Percentiles rank a stretch among this genome's conserved stretches.
Evolutionary conservation across 1,139 yeast genomes (phyloP).

Genomic region (Scheffersomyces lignicola): DNA sequence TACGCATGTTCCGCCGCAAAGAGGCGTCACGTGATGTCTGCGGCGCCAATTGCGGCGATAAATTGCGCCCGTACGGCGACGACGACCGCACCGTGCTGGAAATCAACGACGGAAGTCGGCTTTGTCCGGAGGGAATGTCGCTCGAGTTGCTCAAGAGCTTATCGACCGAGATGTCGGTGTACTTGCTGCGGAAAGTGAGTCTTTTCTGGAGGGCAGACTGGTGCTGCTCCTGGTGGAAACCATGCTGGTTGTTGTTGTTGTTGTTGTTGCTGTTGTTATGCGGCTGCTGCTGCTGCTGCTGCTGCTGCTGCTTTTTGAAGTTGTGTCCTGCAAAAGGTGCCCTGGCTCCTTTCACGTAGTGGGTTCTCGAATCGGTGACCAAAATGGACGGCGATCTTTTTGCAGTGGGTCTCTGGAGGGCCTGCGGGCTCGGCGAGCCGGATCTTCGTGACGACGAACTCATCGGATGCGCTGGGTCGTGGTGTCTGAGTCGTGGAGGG

Average conservation of each 20-base stretch:
- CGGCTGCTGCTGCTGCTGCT: slow-evolving; percentile 15
- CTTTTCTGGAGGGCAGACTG: slow-evolving; percentile 26
- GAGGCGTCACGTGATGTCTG: slow-evolving; percentile 10
- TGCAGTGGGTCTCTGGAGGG: slow-evolving; percentile 58
- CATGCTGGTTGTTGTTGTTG: slow-evolving; percentile 18
- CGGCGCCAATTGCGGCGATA: background rate
- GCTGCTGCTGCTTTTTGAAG: slow-evolving; percentile 40
- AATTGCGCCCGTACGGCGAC: slow-evolving; percentile 3
- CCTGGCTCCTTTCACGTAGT: slow-evolving; percentile 53
- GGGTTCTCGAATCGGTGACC: slow-evolving; percentile 82
- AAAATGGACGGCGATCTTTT: slow-evolving; percentile 89
- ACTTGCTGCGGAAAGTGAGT: slow-evolving; percentile 40
- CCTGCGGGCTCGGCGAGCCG: slow-evolving; percentile 5
- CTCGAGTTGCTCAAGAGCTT: slow-evolving; percentile 71
- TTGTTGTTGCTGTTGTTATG: slow-evolving; percentile 15
- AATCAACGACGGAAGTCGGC: slow-evolving; percentile 43
- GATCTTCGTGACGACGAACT: slow-evolving; percentile 6
- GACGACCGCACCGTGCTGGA: slow-evolving; percentile 11
- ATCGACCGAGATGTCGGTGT: slow-evolving; percentile 71
- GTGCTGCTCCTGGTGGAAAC: slow-evolving; percentile 17
- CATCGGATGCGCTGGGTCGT: slow-evolving; percentile 4
- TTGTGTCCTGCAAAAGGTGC: slow-evolving; percentile 86
- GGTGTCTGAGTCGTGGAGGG: background rate
- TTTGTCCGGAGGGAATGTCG: slow-evolving; percentile 81
- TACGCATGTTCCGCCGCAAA: slow-evolving; percentile 28